Percentiles rank a stretch among this genome's conserved stretches.
phyloP scores from a whole-genome alignment of 2,329 filamentous ascomycete genomes.

The Alternaria angustiovoidea region DNA sequence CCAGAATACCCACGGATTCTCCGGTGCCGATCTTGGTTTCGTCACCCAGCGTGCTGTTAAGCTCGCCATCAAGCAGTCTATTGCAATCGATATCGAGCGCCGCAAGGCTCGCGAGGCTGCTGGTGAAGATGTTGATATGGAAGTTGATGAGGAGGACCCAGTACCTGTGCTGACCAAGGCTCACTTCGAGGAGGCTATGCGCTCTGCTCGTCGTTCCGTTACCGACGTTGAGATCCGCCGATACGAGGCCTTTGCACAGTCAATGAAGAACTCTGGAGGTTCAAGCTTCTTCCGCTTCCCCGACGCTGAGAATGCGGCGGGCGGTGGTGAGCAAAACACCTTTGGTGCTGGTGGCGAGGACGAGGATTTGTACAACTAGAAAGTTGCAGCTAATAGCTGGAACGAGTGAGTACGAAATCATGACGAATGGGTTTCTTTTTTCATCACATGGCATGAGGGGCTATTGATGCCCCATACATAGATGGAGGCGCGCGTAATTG shows the following conservation, averaged over 20 bases:
- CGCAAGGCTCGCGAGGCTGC: conserved; percentile 87
- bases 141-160: conserved; percentile 82
- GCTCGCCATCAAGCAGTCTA: conserved; percentile 98
- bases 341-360: conserved; percentile 92
- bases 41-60: conserved; percentile 99
- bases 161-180: conserved; percentile 95
- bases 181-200: conserved; percentile 99
- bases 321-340: conserved; percentile 56
- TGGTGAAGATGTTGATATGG: conserved; percentile 72
- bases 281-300: conserved; percentile 99
- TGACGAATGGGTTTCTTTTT: conserved; percentile 26
- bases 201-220: conserved; percentile 89
- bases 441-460: conserved; percentile 18
- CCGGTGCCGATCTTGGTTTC: conserved; percentile 98
- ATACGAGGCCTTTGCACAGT: conserved; percentile 98
- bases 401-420: conserved; percentile 25
- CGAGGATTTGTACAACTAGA: conserved; percentile 95
- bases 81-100: conserved; percentile 86
- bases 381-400: conserved; percentile 7
- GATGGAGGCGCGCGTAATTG: conserved; percentile 30
- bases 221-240: conserved; percentile 96
- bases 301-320: conserved; percentile 59
- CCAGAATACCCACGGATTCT: conserved; percentile 97
- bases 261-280: conserved; percentile 97
- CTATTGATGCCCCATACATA: conserved; percentile 19